Evolutionary conservation across 1,284 basidiomycete species (phyloP), one percentile per base, ranked within the genome.

Genomic region (Trichosporon ovoides): DNA sequence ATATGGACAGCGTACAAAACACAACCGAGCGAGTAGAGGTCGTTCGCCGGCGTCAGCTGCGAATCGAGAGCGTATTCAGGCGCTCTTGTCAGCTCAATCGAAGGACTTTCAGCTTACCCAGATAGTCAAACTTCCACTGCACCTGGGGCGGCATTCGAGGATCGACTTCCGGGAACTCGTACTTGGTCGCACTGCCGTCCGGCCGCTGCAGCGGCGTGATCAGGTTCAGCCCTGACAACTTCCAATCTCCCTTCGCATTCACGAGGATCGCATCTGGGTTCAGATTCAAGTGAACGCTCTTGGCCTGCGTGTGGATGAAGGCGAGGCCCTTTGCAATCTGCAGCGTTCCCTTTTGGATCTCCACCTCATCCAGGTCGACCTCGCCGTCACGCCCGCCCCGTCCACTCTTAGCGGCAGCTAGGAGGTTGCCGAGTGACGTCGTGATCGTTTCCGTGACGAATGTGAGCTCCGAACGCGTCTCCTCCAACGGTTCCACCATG

Each of bases 401-500:
- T 54, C 83, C 79, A 35, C 83, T 81, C 63, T 91, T 87, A 1
- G 65, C 66, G 3, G 65, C 57, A 2, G 88, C 85, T 24, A 88
- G 80, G 50, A 73, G 55, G 28, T 60, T 65, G 12, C 67, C 66
- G 12, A 76, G 61, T 5, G 71, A 88, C 0, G 89, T 87, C 4
- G 91, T 78, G 38, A 96, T 79, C 24, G 87, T 86, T 72, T 98
- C 96, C 0, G 95, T 97, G 1, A 94, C 95, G 69, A 97, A 98
- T 19, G 88, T 85, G 49, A 98, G 80, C 67, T 94, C 89, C 50
- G 81, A 75, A 59, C 93, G 82, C 0, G 92, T 89, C 74, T 98
- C 95, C 76, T 98, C 94, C 46, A 97, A 79, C n/a, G 95, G 94
- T 77, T 99, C 95, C 24, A 96, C 93, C 84, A 98, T 91, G 78